Evolutionary conservation across 2,329 filamentous ascomycete genomes (phyloP), one percentile per base, ranked within the genome.

Genomic region (Verticillium tricorpus): DNA sequence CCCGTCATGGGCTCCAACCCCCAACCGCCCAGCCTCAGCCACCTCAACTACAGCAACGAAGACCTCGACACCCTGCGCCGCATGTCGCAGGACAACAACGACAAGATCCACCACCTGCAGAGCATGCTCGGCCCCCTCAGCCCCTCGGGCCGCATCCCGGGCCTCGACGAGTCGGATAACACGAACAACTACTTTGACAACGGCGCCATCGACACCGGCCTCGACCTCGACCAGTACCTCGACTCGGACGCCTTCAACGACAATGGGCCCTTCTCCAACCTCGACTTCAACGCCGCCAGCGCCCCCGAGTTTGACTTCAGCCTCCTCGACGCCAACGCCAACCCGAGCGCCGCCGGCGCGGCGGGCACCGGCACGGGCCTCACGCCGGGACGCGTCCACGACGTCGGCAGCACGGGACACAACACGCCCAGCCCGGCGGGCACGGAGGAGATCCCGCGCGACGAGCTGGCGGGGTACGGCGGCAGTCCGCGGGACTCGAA

Each of bases 1-100:
- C 81, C 84, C 0, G 78, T 80, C 60, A 75, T 86, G 63, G 74
- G 77, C 7, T 76, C 73, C 7, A 74, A 81, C 65, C 72, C 74
- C 1, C 75, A 77, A 3, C 80, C 82, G 1, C 83, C 84, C 0
- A 73, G 73, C 15, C 77, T 92, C 22, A 81, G 85, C 58, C 82
- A 88, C 45, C 84, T 95, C 64, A 85, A 28, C 4, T n/a, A 54
- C 40, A 93, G 89, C 5, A 84, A 89, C 64, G 81, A 89, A 15
- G 90, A 96, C 65, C 84, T 97, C 32, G 91, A 95, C 59, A 84
- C 90, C 34, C 81, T 98, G 2, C 86, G 91, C 65, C 89, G 88
- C 54, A 80, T 97, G 69, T 91, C 96, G 71, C 85, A 86, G 28
- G 88, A 94, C 63, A 93, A 97, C 69, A 88, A 90, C 63, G 83